Conservation (phyloP, 2,329 filamentous ascomycete genomes). For the Cytospora chrysosperma region DNA sequence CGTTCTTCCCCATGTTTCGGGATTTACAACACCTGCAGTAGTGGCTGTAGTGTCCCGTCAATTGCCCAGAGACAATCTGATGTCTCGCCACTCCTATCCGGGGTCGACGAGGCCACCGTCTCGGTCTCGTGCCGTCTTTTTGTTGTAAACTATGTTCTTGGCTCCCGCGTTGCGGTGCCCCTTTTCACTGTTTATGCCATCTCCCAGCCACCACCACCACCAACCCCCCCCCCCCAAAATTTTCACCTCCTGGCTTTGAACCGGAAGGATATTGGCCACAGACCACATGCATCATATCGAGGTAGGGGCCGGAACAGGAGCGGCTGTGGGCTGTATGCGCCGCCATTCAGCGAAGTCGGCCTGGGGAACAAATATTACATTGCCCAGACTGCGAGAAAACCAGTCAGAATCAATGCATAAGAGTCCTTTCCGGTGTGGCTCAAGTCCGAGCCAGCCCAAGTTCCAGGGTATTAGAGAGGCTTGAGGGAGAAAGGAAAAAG, state of each 20-base stretch:
- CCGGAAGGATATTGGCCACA: not conserved
- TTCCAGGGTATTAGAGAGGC: too few species aligned
- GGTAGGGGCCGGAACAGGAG: not conserved
- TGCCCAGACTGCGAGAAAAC: not conserved
- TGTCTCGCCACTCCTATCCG: not conserved
- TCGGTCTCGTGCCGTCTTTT: not conserved
- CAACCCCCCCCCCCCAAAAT: not conserved
- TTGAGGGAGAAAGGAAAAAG: not conserved
- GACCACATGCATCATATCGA: not conserved
- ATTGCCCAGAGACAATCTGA: constrained; percentile 1
- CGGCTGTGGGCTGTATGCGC: not conserved
- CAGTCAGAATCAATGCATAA: not conserved
- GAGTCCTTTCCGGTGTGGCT: not conserved
- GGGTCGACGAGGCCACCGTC: not conserved
- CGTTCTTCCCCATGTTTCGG: constrained; percentile 5
- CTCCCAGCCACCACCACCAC: too few species aligned
- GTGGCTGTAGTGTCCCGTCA: not conserved
- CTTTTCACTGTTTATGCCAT: not conserved
- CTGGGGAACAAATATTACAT: not conserved
- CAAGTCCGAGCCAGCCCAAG: too few species aligned
- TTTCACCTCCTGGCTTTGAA: too few species aligned
- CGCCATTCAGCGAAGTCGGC: not conserved
- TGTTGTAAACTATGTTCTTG: not conserved
- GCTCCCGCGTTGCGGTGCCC: not conserved
- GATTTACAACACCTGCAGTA: not conserved